A percentile compares a stretch with the other conserved stretches of the same genome.
phyloP scores from a whole-genome alignment of 305 asterid genomes.

The Fraxinus floribunda region DNA sequence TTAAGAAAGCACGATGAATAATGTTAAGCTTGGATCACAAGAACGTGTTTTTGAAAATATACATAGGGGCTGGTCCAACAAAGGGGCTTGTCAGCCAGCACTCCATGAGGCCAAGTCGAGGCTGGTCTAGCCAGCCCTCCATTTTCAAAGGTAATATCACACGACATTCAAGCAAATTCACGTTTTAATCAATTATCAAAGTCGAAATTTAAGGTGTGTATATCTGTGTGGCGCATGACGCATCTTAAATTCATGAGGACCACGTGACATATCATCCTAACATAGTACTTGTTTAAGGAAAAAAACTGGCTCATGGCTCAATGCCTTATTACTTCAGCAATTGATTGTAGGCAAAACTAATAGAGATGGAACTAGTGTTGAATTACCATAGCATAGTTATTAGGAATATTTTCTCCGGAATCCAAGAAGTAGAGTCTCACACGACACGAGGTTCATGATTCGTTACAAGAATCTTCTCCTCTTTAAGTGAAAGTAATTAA shows the following conservation, averaged over 20 bases:
- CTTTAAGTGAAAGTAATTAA: not conserved
- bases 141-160: not conserved
- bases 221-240: not conserved
- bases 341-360: not conserved
- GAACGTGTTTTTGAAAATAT: not conserved
- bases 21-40: not conserved
- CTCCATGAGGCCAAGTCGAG: not conserved
- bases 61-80: not conserved
- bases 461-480: not conserved
- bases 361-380: not conserved
- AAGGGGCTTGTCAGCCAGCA: not conserved
- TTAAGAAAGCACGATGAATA: not conserved
- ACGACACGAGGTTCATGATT: not conserved
- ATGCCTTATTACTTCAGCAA: not conserved
- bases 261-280: not conserved
- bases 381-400: not conserved
- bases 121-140: not conserved
- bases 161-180: not conserved
- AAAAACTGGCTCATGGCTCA: not conserved
- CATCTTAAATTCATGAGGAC: not conserved
- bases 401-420: not conserved
- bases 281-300: not conserved
- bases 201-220: not conserved
- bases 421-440: not conserved
- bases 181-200: not conserved